Conservation (phyloP, 257 asterid species). For the Penstemon barbatus region DNA sequence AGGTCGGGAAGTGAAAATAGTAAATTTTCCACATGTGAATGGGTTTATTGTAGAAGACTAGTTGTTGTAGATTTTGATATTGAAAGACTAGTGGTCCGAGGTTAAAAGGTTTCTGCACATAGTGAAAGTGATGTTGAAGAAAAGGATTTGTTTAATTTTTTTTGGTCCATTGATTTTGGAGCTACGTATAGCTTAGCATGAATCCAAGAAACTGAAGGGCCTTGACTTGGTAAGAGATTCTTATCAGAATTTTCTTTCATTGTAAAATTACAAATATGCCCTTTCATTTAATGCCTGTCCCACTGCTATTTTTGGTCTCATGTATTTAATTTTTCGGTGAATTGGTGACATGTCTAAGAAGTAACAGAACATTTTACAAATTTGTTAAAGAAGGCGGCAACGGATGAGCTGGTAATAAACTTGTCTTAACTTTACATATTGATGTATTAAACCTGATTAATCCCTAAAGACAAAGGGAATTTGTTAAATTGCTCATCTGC, state of each 20-base stretch:
- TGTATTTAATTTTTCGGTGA: not conserved
- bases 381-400: too few relatives aligned
- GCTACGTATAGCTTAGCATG: conserved; percentile 18
- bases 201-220: conserved; percentile 26
- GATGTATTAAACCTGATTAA: not conserved
- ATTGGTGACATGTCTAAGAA: not conserved
- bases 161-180: conserved; percentile 51
- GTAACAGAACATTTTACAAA: too few relatives aligned
- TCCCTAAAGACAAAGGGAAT: not conserved
- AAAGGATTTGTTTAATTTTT: conserved; percentile 18
- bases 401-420: too few relatives aligned
- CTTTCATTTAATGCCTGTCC: not conserved
- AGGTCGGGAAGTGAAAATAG: not conserved
- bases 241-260: conserved; percentile 6
- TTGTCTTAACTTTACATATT: too few relatives aligned
- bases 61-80: conserved; percentile 17
- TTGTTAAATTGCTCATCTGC: not conserved
- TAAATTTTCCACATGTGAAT: conserved; percentile 5
- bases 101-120: conserved; percentile 7
- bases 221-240: conserved; percentile 44
- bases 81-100: conserved; percentile 27
- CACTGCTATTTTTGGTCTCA: not conserved
- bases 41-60: not conserved
- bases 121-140: conserved; percentile 25
- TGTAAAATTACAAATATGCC: not conserved